Evolutionary conservation across 2,329 filamentous ascomycete species (phyloP), one percentile per base, ranked within the genome.

Genomic region (Pestalotiopsis fici): DNA sequence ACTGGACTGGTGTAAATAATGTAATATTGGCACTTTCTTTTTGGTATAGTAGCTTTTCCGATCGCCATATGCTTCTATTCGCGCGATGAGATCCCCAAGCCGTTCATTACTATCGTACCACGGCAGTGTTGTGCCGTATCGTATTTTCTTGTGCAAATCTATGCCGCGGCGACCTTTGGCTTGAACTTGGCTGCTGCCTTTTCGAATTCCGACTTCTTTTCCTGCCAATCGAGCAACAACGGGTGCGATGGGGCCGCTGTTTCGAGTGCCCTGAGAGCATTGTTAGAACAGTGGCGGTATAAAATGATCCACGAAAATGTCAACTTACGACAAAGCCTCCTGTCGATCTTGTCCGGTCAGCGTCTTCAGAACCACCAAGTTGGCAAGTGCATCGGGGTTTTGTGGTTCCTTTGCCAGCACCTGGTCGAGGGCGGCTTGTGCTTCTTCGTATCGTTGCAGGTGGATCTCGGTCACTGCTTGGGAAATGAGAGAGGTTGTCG

Each of bases 401-500:
- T 87, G 83, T 2, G 91, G 88, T 69, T 95, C 90, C 78, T 93
- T 90, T 76, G 90, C 86, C 65, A 96, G 73, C 0, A 94, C 95
- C 79, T 95, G 89, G 71, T 95, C 89, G 70, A 98, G 81, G 3
- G 95, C 95, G 21, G 91, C 88, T 81, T 98, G 93, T 0, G 95
- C 94, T 84, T 98, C 96, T 69, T 96, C 94, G 54, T 93, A 82
- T 61, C 96, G 89, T 63, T 94, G 95, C 31, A 98, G 89, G 77
- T 98, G 96, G 65, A 98, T 83, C 80, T 99, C 95, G 27, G 93
- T 92, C 28, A 98, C 90, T 28, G 95, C 95, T 82, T 98, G 96
- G 23, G 93, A 91, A 69, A 97, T 89, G 66, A 98, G 87, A 21
- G 89, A 92, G 72, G 90, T 86, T 64, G 91, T 86, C 18, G 93